These are phyloP conservation scores for Aspergillus caelatus DNA, from an alignment of 2,329 filamentous ascomycete genomes.

Conservation along the genomic window DNA sequence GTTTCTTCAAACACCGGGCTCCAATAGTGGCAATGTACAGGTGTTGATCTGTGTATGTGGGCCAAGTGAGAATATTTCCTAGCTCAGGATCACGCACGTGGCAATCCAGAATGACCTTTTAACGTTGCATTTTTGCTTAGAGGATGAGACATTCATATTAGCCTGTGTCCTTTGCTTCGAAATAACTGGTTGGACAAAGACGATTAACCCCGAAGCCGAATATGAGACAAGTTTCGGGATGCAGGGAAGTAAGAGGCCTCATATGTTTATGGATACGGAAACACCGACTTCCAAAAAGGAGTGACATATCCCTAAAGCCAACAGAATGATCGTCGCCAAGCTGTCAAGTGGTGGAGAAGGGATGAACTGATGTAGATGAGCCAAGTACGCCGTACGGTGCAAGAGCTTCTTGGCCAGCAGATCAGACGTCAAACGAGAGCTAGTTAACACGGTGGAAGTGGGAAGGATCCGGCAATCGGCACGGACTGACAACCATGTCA, in stretches of 20 bases:
- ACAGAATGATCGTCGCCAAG: background rate
- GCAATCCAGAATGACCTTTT: background rate
- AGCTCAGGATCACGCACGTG: background rate
- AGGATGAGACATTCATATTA: background rate
- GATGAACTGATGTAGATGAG: background rate
- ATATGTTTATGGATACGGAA: background rate
- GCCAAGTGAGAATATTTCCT: background rate
- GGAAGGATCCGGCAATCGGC: background rate
- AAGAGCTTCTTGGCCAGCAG: background rate
- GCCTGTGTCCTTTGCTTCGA: too few species aligned
- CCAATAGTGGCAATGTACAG: background rate
- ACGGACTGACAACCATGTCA: background rate
- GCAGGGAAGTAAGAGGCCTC: background rate
- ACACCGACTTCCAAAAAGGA: background rate
- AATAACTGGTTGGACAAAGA: too few species aligned
- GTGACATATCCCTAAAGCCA: background rate
- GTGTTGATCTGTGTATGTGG: background rate
- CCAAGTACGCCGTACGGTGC: too few species aligned
- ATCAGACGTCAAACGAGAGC: background rate
- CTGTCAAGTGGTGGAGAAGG: background rate
- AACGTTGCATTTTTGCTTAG: accelerated
- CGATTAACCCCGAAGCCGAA: background rate
- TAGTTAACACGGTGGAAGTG: background rate
- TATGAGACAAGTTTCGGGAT: background rate
- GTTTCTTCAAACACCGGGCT: background rate